Percentiles rank a stretch among this genome's conserved stretches.
These are phyloP conservation scores for Macadamia integrifolia DNA, from an alignment of 164 flowering plant genomes.

Conservation along the genomic window DNA sequence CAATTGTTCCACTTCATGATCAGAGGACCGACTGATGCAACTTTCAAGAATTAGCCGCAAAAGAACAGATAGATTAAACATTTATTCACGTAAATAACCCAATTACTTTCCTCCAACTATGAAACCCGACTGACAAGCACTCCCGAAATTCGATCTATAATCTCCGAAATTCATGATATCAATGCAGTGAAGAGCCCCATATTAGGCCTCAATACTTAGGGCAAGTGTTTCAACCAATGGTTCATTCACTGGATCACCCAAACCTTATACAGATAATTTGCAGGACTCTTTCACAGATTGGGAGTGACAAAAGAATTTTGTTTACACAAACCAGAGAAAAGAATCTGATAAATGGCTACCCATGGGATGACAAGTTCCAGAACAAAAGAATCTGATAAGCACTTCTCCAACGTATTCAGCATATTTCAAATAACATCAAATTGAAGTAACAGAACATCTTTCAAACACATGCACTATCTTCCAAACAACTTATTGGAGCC, in stretches of 20 bases:
- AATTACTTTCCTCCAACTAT: neutral
- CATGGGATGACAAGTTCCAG: neutral
- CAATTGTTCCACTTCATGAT: neutral
- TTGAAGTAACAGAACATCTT: constrained; percentile 1
- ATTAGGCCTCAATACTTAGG: neutral
- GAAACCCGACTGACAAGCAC: too few species aligned
- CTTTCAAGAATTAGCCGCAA: neutral
- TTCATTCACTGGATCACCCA: neutral
- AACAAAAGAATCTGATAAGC: neutral
- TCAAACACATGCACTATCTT: too few species aligned
- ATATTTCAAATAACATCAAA: neutral
- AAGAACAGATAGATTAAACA: neutral
- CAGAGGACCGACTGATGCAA: neutral
- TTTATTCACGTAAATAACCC: neutral
- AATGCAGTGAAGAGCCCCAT: constrained; percentile 3
- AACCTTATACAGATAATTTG: neutral
- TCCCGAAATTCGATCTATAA: too few species aligned
- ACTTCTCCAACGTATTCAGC: neutral
- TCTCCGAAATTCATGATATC: neutral
- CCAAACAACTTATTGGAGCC: neutral
- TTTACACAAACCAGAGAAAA: neutral
- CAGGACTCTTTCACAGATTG: neutral
- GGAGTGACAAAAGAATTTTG: neutral
- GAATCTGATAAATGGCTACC: neutral
- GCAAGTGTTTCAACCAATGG: too few species aligned